Base-by-base conservation (phyloP, 306 rosid species). In the Cyclanthera cordifolia region DNA sequence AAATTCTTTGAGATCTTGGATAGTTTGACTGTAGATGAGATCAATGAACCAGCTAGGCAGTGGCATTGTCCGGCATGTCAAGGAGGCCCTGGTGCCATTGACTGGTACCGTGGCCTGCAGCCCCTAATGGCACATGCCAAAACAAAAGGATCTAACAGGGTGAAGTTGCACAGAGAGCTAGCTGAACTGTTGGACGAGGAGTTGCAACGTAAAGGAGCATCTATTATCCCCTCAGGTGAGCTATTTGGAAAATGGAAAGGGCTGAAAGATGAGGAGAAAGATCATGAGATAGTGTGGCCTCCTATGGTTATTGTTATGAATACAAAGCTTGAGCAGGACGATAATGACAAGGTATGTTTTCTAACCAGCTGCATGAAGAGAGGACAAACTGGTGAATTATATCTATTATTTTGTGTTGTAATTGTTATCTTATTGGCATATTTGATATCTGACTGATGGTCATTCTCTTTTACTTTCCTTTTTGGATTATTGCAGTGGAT, bases 51-150 rank as follows among this genome's bases (percentile, higher is more conserved):
- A 10, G 87, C 72, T 41, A 81, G 95, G 82, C 90, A 83, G 86
- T 90, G 97, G 97, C 97, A 90, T 57, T 90, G 95, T 67, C 86
- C 95, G 24, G 93, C 95, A 56, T 90, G 97, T 76, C 86, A 88
- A 80, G 70, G 81, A 53, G 95, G 97, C 32, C 97, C 97, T 41
- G 97, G 97, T 68, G 75, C 97, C 69, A 90, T 90, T 77, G 95
- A 90, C 55, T 86, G 97, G 97, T 90, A 73, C 67, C 78, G 80
- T 43, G 97, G 97, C 72, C 77, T 90, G 81, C 95, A 86, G 83
- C 97, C 97, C 45, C 60, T 90, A 69, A 54, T 83, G 79, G 71
- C 91, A 6, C 97, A 88, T 72, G 97, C 97, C 51, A 90, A 86
- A 73, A 90, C 97, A 2, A 90, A 90, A 70, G 97, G 97, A 8